These are phyloP conservation scores for Balamuthia mandrillaris DNA, from an alignment of 208 protist genomes.

Conservation along the genomic window DNA sequence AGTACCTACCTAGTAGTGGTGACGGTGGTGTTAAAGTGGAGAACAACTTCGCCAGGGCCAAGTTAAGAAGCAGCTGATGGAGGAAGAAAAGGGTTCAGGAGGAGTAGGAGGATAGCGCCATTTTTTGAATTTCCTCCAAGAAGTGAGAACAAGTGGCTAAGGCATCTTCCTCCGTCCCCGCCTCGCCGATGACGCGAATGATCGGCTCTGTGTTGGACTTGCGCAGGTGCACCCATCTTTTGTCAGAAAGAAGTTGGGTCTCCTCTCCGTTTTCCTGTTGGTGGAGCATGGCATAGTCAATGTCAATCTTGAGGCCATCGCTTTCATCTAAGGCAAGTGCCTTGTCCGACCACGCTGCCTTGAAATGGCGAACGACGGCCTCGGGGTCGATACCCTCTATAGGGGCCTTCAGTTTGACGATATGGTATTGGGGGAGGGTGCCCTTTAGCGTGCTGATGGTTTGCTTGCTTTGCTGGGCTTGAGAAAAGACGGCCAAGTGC, in stretches of 20 bases:
- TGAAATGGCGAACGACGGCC: slow-evolving; percentile 35
- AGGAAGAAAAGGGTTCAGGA: too few relatives aligned
- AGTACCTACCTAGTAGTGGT: too few relatives aligned
- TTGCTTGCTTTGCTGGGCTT: too few relatives aligned
- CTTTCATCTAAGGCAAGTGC: slow-evolving; percentile 33
- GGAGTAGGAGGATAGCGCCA: too few relatives aligned
- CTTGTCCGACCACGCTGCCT: slow-evolving; percentile 35
- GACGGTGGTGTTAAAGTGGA: too few relatives aligned
- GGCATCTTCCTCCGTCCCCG: not conserved
- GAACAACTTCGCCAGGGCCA: too few relatives aligned
- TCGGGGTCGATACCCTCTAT: slow-evolving; percentile 56
- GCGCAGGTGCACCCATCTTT: slow-evolving; percentile 73
- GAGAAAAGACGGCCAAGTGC: slow-evolving; percentile 46
- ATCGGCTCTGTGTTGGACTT: slow-evolving; percentile 78
- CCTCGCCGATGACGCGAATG: slow-evolving; percentile 68
- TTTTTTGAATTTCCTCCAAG: slow-evolving; percentile 50
- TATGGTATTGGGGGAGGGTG: slow-evolving; percentile 67
- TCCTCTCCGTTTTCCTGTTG: too few relatives aligned
- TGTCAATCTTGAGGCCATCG: slow-evolving; percentile 69
- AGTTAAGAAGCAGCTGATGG: too few relatives aligned
- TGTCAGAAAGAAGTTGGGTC: too few relatives aligned
- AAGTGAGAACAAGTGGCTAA: slow-evolving; percentile 38
- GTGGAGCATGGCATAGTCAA: not conserved
- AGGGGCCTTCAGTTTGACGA: slow-evolving; percentile 67
- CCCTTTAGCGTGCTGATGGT: slow-evolving; percentile 60